A percentile compares a stretch with the other conserved stretches of the same genome.
Conservation (phyloP, 2,329 filamentous ascomycete species). For the Phaeosphaeriaceae sp. region DNA sequence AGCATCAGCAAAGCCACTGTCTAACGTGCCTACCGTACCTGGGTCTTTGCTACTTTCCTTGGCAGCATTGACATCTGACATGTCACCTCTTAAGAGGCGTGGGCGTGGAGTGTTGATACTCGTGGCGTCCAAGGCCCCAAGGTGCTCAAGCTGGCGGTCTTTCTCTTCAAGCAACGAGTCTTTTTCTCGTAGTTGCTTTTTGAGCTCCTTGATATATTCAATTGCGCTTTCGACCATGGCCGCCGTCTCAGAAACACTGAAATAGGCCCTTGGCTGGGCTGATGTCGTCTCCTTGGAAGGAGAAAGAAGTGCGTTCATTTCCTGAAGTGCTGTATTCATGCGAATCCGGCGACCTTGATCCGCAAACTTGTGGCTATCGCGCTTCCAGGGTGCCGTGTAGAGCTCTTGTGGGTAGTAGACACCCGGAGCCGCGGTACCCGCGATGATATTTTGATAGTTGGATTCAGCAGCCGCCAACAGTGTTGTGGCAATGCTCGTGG, state of each 20-base stretch:
- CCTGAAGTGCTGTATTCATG: conserved; percentile 91
- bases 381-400: conserved; percentile 81
- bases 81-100: too few species aligned
- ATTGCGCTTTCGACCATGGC: conserved; percentile 96
- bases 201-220: conserved; percentile 87
- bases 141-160: conserved; percentile 54
- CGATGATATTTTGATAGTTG: not conserved
- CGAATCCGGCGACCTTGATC: conserved; percentile 94
- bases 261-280: conserved; percentile 22
- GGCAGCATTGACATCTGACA: too few species aligned
- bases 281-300: conserved; percentile 59
- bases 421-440: not conserved
- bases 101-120: not conserved
- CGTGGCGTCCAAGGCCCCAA: not conserved
- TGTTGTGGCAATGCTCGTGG: not conserved
- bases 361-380: conserved; percentile 90
- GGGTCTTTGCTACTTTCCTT: too few species aligned
- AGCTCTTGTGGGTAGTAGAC: not conserved
- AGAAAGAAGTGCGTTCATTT: conserved; percentile 85
- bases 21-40: too few species aligned
- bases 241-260: conserved; percentile 77
- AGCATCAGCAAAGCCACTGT: not conserved
- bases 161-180: conserved; percentile 70
- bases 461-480: not conserved
- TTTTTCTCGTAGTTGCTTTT: conserved; percentile 74